Base-by-base conservation (phyloP, 768 basidiomycete species). In the Boletus rubroflammeus region DNA sequence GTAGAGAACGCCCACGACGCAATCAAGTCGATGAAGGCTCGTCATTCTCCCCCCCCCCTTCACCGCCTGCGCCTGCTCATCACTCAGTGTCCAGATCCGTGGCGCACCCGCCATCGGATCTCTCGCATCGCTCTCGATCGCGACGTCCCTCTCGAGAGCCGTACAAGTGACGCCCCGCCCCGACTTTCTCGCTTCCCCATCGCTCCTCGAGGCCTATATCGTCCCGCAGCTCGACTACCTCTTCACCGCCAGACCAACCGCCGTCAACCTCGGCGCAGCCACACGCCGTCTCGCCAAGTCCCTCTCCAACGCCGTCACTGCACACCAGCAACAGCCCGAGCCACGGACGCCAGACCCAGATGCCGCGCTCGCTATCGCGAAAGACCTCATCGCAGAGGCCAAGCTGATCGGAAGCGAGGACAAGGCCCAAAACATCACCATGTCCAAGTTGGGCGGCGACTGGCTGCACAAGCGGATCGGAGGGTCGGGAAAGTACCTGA, bases 81-180 rank as follows among this genome's bases (percentile, higher is more conserved):
- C 36, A 13, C 23, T n/a, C n/a, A n/a, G n/a, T n/a, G 6, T 11
- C 21, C 57, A 86, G 83, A 89, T 89, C 60, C 85, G 96, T 45
- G 95, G 95, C 6, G 96, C 95, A 5, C 95, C 95, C 1, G 96
- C 95, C 17, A 98, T 98, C 42, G 95, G 88, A 1, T 93, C 93
- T 1, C 83, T 98, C 13, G 95, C 94, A 6, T 83, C 92, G 1
- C 83, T 96, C 14, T 81, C 89, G 0, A 74, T 96, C 50, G 81
- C 89, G 0, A 76, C 82, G 14, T 72, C 86, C 59, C 78, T 94
- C 42, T 76, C 81, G 5, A 75, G 75, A 5, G 81, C 79, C 7
- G 69, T 88, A 39, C 58, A 73, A 21, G 67, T 73, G 11, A 67
- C 75, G 2, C 76, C 81, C 0, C 52, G 60, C 2, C 85, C 85